Base-by-base conservation (phyloP, 2,329 filamentous ascomycete species). In the Trichophaea hybrida region DNA sequence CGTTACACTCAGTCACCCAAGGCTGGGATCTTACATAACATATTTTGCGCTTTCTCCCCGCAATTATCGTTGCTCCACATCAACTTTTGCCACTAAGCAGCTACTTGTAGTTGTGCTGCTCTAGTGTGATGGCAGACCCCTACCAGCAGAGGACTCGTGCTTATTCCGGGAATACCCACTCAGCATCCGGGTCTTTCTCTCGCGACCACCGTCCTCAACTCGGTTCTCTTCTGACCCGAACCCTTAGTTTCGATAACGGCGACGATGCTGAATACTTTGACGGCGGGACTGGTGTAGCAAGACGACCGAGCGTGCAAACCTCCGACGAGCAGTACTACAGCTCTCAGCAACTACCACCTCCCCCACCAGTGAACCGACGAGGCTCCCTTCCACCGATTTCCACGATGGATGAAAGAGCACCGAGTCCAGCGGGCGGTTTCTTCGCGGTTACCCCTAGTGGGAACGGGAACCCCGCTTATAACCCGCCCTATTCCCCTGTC, bases 161-260 rank as follows among this genome's bases (percentile, higher is more conserved):
- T 44, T 56, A 56, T 35, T 43, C 53, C 38, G 34, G 34, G 4
- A 56, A 56, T 54, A 24, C 31, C 50, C 32, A 53, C 24, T 46
- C 40, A 12, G 13, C n/a, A 46, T 46, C 40, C n/a, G 31, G 10
- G 10, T 35, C 50, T 31, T 33, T 2, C 33, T 7, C 50, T 53
- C 32, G 38, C 15, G 34, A 40, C 43, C 44, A 24, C 43, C 33
- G 13, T n/a, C 55, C 38, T n/a, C 55, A 57, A 33, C 32, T 13
- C 38, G 35, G 40, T 57, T 24, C 40, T 48, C 24, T 35, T 50
- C 70, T 75, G 63, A 74, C 73, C 61, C 77, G 85, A 65, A 78
- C 81, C 65, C 78, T 80, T 53, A 91, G 85, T 74, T 89, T 87
- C 74, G 83, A 88, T 71, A 81, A 78, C 66, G 86, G 84, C 65